phyloP scores from a whole-genome alignment of 371 early-diverging fungal genomes.

The Syncephalastrum monosporum region DNA sequence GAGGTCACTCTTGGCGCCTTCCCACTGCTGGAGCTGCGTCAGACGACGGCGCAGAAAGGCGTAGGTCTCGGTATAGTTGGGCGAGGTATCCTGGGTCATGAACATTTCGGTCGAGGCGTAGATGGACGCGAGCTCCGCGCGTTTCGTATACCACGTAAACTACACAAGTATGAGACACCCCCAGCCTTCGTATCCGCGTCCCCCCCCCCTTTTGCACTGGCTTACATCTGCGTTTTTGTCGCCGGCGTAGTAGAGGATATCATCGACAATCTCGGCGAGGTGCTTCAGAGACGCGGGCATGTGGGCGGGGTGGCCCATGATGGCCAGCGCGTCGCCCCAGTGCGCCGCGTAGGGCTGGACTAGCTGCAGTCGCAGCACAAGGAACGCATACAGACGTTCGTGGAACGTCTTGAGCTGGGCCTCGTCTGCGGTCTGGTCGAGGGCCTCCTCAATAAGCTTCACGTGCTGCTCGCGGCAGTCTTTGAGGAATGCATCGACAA shows the following conservation, averaged over 20 bases:
- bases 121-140: conserved; percentile 75
- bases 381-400: too few species aligned
- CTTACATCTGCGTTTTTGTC: conserved; percentile 80
- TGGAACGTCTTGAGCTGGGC: too few species aligned
- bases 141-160: conserved; percentile 89
- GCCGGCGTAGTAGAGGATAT: conserved; percentile 88
- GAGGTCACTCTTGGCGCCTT: conserved; percentile 53
- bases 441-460: conserved; percentile 39
- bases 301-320: conserved; percentile 79
- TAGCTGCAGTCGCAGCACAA: conserved; percentile 60
- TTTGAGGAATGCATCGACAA: conserved; percentile 77
- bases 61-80: conserved; percentile 68
- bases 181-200: too few species aligned
- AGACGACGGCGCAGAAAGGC: conserved; percentile 77
- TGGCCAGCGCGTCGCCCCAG: conserved; percentile 89
- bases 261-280: conserved; percentile 74
- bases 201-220: too few species aligned
- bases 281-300: conserved; percentile 66
- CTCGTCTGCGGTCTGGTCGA: not conserved
- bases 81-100: conserved; percentile 85
- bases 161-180: conserved; percentile 17
- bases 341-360: conserved; percentile 68
- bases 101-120: conserved; percentile 86
- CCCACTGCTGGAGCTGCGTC: conserved; percentile 67
- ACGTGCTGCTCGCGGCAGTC: conserved; percentile 61